Evolutionary conservation across 2,329 filamentous ascomycete species (phyloP), one percentile per base, ranked within the genome.

Genomic region (Lasiodiplodia sp.): DNA sequence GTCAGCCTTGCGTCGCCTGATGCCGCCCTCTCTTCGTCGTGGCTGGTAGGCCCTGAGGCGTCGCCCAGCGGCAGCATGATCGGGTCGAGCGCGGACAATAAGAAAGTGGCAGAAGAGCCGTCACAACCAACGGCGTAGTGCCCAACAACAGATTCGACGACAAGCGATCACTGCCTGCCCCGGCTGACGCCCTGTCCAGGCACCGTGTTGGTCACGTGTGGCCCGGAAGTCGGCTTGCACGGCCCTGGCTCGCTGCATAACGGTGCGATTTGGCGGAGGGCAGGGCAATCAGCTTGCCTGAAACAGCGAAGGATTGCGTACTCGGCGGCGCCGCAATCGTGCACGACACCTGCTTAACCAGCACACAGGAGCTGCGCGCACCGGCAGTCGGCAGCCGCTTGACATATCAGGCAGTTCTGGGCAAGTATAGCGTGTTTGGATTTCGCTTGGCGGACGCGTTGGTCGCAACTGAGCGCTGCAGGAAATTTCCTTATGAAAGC

Each of bases 231-330:
- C 60, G 60, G 60, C 60, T 31, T 49, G 40, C 18, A 47, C 44
- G 44, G 58, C 25, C 37, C 58, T 51, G 40, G 25, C 40, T 40
- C 49, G 40, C 55, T 52, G 60, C 44, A 38, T 18, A 52, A 52
- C 60, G 60, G 47, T 28, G 60, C 60, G 28, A n/a, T 16, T 64
- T 23, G 60, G 60, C 60, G 47, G 44, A 64, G 60, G 52, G 37
- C 28, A 23, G 28, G 60, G 60, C 60, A 64, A 64, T 64, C 60
- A 64, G 60, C 60, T 64, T 64, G 44, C 60, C 60, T 31, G 60
- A 64, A 64, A 25, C 60, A 51, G 60, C 60, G 44, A 64, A 52
- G 60, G 60, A 52, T 64, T 52, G 44, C 60, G 60, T 49, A 64
- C 44, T 18, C n/a, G 44, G 16, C 44, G 40, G 58, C 28, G 47